Conservation (phyloP, 2,329 filamentous ascomycete species). For the Fusarium dlaminii region DNA sequence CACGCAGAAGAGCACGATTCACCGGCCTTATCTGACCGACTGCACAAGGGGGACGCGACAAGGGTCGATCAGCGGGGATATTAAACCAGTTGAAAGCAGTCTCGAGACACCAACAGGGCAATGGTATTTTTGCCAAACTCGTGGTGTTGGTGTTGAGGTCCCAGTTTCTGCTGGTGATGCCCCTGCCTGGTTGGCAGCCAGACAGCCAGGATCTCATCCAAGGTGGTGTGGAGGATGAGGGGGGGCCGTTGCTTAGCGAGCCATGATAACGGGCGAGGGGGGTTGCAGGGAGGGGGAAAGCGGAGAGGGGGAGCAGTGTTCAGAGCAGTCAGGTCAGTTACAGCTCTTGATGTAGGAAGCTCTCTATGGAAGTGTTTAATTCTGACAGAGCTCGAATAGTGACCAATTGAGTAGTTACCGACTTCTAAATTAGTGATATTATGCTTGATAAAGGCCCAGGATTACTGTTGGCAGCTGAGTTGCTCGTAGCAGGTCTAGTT, state of each 20-base stretch:
- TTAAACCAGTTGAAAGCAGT: conserved; percentile 32
- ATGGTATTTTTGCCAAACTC: not conserved
- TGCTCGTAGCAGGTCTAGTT: not conserved
- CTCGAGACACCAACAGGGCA: conserved; percentile 21
- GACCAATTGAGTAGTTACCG: not conserved
- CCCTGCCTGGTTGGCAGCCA: conserved; percentile 13
- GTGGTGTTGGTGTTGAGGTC: conserved; percentile 26
- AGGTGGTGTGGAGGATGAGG: conserved; percentile 22
- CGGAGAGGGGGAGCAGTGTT: not conserved
- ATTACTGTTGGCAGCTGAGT: conserved; percentile 8
- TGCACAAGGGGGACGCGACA: conserved; percentile 13
- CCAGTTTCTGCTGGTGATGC: not conserved
- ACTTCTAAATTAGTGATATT: not conserved
- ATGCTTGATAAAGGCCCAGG: not conserved
- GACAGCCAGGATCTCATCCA: conserved; percentile 13
- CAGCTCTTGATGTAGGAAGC: conserved; percentile 19
- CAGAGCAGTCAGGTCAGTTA: not conserved
- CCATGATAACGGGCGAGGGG: conserved; percentile 27
- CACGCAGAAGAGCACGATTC: conserved; percentile 5
- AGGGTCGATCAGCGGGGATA: conserved; percentile 41
- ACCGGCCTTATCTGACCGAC: conserved; percentile 41
- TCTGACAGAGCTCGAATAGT: conserved; percentile 15
- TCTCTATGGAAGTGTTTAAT: conserved; percentile 17
- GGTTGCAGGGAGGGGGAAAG: not conserved
- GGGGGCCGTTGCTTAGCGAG: conserved; percentile 21